These are phyloP conservation scores for Boletellus dicymbophilus DNA, from an alignment of 1,284 basidiomycete genomes.

Conservation along the genomic window DNA sequence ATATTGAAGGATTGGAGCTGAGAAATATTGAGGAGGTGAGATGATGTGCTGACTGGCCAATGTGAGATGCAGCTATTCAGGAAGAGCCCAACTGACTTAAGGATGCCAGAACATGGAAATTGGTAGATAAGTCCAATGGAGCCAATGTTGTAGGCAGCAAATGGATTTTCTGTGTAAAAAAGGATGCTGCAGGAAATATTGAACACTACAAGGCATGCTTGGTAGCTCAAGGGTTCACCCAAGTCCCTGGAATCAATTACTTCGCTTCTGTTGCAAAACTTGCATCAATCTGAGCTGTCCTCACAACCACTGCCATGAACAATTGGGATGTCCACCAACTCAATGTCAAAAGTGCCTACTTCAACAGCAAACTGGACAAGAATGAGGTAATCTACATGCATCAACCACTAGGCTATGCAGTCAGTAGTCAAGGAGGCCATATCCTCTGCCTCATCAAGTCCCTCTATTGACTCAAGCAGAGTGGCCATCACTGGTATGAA, in stretches of 20 bases:
- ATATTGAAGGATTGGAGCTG: not conserved
- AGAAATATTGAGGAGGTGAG: not conserved
- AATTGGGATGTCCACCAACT: slow-evolving; percentile 9
- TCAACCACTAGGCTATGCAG: not conserved
- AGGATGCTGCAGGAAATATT: slow-evolving; percentile 24
- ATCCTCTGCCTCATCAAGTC: not conserved
- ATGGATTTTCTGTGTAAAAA: slow-evolving; percentile 15
- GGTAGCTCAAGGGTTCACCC: slow-evolving; percentile 3
- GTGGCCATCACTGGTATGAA: no score
- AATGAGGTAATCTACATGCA: slow-evolving; percentile 8
- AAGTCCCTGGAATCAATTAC: not conserved
- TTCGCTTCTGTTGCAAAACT: slow-evolving; percentile 25
- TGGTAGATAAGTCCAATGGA: not conserved
- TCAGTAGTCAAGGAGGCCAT: not conserved
- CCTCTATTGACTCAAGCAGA: no score
- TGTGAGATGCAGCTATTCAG: not conserved
- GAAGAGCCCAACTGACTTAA: slow-evolving; percentile 1
- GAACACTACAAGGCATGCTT: slow-evolving; percentile 18
- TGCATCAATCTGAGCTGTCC: slow-evolving; percentile 20
- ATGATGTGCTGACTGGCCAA: not conserved
- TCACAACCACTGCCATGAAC: not conserved
- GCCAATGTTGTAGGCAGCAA: not conserved
- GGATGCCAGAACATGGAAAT: not conserved
- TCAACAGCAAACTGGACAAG: no score
- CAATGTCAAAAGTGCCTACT: slow-evolving; percentile 3